Conservation (phyloP, 2,329 filamentous ascomycete species). For the Ceratocystis albifundus region DNA sequence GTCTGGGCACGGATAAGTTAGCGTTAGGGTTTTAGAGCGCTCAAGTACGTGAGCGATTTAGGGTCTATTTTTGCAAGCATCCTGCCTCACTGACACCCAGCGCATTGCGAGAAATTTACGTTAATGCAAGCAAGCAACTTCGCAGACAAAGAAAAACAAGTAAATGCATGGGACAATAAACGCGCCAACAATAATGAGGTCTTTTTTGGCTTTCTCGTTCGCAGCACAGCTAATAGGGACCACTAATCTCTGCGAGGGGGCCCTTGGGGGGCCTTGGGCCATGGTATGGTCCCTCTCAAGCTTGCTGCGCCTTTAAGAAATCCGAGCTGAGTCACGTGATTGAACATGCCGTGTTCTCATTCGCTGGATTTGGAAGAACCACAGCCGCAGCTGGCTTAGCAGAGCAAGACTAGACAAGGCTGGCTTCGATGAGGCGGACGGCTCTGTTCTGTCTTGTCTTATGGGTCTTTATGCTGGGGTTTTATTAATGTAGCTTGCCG, state of each 20-base stretch:
- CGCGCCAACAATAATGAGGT: neutral
- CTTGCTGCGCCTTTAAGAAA: constrained; percentile 9
- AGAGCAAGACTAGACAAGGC: neutral
- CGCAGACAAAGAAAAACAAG: no score
- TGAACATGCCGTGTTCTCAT: neutral
- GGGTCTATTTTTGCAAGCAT: neutral
- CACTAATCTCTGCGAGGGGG: neutral
- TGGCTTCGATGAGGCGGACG: no score
- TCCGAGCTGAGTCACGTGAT: constrained; percentile 9
- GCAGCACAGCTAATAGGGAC: neutral
- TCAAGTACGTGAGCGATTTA: neutral
- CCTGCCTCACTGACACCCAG: no score
- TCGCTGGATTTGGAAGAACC: neutral
- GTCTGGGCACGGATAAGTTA: neutral
- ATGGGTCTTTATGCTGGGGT: neutral
- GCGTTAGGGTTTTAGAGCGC: no score
- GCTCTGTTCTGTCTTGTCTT: neutral
- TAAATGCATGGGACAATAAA: neutral
- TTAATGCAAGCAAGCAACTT: no score
- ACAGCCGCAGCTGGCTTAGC: constrained; percentile 4
- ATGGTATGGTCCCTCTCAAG: constrained; percentile 13
- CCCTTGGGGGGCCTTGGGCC: constrained; percentile 1
- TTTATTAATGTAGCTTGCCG: neutral
- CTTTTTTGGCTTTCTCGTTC: no score
- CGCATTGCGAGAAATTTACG: neutral